A percentile compares a stretch with the other conserved stretches of the same genome.
Conservation (phyloP, 1,284 basidiomycete genomes). For the Peniophora sp. region DNA sequence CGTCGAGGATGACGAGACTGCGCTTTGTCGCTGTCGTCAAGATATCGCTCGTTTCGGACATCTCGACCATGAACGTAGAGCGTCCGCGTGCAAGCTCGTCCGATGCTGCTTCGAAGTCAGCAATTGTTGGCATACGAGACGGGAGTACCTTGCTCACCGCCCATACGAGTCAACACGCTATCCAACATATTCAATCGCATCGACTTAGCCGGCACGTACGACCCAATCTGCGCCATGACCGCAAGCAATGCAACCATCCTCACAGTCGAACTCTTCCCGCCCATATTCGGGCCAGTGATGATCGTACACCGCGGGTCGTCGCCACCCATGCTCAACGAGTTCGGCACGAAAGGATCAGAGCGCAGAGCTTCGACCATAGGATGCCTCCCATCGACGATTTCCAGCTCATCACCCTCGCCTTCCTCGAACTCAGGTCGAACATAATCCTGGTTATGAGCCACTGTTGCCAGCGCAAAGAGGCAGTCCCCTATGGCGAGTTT, state of each 20-base stretch:
- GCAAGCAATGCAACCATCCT: conserved; percentile 69
- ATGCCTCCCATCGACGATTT: conserved; percentile 70
- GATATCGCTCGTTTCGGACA: conserved; percentile 91
- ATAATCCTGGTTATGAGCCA: conserved; percentile 71
- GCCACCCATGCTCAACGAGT: conserved; percentile 51
- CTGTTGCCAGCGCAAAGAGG: conserved; percentile 60
- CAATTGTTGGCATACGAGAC: too few relatives aligned
- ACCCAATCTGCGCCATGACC: conserved; percentile 52
- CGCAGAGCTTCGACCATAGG: conserved; percentile 77
- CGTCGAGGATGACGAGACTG: conserved; percentile 83
- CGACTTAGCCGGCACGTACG: conserved; percentile 68
- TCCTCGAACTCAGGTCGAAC: conserved; percentile 53
- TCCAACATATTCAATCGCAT: conserved; percentile 77
- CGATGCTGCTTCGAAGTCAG: conserved; percentile 43
- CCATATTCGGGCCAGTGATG: conserved; percentile 83
- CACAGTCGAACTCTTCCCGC: conserved; percentile 73
- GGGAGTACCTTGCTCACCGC: conserved; percentile 49
- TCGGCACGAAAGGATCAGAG: conserved; percentile 77
- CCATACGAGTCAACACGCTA: conserved; percentile 83
- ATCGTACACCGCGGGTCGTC: conserved; percentile 52
- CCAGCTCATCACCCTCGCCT: conserved; percentile 43
- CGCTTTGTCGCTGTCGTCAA: conserved; percentile 62
- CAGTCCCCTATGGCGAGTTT: conserved; percentile 80
- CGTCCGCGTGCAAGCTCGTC: conserved; percentile 82
- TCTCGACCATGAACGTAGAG: conserved; percentile 95